These are phyloP conservation scores for Filobasidium wieringae DNA, from an alignment of 768 basidiomycete genomes.

Conservation along the genomic window DNA sequence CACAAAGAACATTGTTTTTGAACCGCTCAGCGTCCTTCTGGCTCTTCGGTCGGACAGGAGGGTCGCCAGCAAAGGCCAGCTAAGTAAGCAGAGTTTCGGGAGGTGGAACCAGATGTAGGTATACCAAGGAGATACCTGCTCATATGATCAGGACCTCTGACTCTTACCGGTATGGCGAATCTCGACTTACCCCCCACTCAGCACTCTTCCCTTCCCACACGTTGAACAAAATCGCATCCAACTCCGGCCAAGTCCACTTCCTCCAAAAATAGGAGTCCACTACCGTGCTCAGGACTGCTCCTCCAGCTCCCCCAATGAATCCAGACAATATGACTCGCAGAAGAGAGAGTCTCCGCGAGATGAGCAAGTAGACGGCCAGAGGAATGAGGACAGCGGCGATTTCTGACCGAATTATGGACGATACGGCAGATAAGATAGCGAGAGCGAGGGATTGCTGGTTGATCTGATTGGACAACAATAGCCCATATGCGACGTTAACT, in stretches of 20 bases:
- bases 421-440: conserved; percentile 52
- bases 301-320: conserved; percentile 24
- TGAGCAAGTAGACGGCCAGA: conserved; percentile 37
- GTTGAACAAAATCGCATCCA: conserved; percentile 69
- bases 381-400: conserved; percentile 56
- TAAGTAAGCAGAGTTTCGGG: conserved; percentile 62
- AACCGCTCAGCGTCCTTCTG: neutral
- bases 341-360: neutral
- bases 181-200: conserved; percentile 84
- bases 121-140: conserved; percentile 57
- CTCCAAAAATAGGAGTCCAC: conserved; percentile 83
- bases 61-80: conserved; percentile 50
- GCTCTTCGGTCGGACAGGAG: conserved; percentile 25
- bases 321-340: conserved; percentile 16
- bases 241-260: conserved; percentile 66
- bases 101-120: conserved; percentile 57
- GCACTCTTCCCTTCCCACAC: conserved; percentile 70
- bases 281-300: neutral
- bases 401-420: conserved; percentile 70
- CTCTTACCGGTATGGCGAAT: too few species aligned
- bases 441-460: conserved; percentile 46
- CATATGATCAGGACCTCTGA: neutral
- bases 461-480: too few species aligned
- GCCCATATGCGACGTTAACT: neutral
- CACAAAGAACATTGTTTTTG: neutral